Evolutionary conservation across 306 rosid species (phyloP).

Genomic region (Begonia masoniana): DNA sequence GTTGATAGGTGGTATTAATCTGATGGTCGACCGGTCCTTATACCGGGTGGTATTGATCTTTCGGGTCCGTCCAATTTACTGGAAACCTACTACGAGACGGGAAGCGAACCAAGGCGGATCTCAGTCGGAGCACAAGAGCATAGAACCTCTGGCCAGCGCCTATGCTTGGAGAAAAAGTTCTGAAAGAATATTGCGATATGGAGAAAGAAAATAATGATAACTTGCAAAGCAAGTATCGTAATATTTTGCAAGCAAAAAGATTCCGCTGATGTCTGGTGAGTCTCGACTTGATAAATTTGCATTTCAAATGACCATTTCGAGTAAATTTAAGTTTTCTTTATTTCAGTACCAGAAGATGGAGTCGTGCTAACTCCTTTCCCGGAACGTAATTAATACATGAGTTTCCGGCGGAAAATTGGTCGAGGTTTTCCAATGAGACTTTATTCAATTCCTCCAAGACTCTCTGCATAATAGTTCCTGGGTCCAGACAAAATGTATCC

Average conservation of each 20-base stretch:
- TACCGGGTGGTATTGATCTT: slow-evolving; percentile 98
- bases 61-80: slow-evolving; percentile 98
- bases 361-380: slow-evolving; percentile 64
- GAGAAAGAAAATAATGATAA: slow-evolving; percentile 56
- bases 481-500: slow-evolving; percentile 55
- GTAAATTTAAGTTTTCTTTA: neutral
- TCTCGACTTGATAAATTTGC: neutral
- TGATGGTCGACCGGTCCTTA: slow-evolving; percentile 83
- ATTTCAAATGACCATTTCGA: no score
- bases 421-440: slow-evolving; percentile 87
- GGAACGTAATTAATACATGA: slow-evolving; percentile 39
- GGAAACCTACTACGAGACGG: slow-evolving; percentile 93
- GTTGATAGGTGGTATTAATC: slow-evolving; percentile 63
- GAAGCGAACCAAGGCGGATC: slow-evolving; percentile 74
- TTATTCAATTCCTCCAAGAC: slow-evolving; percentile 67
- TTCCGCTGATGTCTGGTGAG: slow-evolving; percentile 85
- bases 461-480: slow-evolving; percentile 47
- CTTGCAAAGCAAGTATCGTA: slow-evolving; percentile 43
- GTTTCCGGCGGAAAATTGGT: slow-evolving; percentile 72
- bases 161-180: slow-evolving; percentile 96
- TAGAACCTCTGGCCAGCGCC: slow-evolving; percentile 72
- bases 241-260: slow-evolving; percentile 33
- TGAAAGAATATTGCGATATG: slow-evolving; percentile 93
- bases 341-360: slow-evolving; percentile 74
- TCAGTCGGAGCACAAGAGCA: slow-evolving; percentile 68